Conservation (phyloP, 2,329 filamentous ascomycete species). For the Clonostachys chloroleuca region DNA sequence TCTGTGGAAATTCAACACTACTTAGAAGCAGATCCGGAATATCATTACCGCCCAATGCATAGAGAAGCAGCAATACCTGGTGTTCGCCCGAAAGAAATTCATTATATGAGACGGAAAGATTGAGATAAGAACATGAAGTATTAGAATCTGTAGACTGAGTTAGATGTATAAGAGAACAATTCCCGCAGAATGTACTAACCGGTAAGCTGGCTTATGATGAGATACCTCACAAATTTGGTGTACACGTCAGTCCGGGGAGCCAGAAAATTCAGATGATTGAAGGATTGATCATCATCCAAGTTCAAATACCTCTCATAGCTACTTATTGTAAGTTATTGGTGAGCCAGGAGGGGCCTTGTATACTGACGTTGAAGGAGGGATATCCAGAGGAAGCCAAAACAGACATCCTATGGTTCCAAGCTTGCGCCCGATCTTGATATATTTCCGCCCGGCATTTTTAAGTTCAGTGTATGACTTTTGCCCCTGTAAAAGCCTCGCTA, state of each 20-base stretch:
- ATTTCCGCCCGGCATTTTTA: constrained; percentile 23
- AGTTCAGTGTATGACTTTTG: constrained; percentile 14
- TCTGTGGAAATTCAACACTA: constrained; percentile 9
- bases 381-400: constrained; percentile 21
- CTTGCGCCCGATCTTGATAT: constrained; percentile 22
- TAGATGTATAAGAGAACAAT: too few species aligned
- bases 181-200: too few species aligned
- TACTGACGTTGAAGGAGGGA: constrained; percentile 25
- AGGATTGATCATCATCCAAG: constrained; percentile 21
- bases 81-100: constrained; percentile 4
- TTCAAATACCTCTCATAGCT: constrained; percentile 26
- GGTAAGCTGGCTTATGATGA: constrained; percentile 7
- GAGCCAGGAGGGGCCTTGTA: not conserved
- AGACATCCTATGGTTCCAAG: constrained; percentile 19
- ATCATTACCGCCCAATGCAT: constrained; percentile 10
- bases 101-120: too few species aligned
- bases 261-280: constrained; percentile 16
- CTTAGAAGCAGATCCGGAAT: constrained; percentile 15
- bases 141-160: too few species aligned
- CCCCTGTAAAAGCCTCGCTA: constrained; percentile 11
- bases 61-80: constrained; percentile 14
- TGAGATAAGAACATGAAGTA: too few species aligned
- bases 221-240: constrained; percentile 10
- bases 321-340: not conserved
- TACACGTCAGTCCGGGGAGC: constrained; percentile 8